Evolutionary conservation across 768 basidiomycete genomes (phyloP), one percentile per base, ranked within the genome.

Genomic region (Cystofilobasidium macerans): DNA sequence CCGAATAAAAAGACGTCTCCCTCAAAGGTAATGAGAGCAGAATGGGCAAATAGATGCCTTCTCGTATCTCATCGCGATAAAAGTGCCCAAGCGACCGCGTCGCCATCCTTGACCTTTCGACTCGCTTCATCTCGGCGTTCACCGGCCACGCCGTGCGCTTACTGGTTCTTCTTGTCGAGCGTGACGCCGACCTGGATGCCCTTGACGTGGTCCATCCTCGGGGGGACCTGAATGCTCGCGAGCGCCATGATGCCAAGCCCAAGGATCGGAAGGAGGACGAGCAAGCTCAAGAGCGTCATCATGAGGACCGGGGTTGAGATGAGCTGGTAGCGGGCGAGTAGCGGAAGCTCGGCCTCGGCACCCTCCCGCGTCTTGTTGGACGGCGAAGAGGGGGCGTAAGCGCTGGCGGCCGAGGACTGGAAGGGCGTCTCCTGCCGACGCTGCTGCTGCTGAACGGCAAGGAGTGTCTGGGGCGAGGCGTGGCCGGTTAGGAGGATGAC

Each of bases 391-490:
- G 85, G 70, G 88, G 86, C 71, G 72, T 88, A 86, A 87, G 70
- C 75, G 73, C 24, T 81, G 84, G 75, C 80, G 89, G 22, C 62
- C 76, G n/a, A 80, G 80, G 56, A 73, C 81, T 81, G 65, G 64
- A 73, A 43, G 74, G 68, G 56, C 80, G 90, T 79, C 81, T 80
- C 51, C 79, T 78, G 2, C 75, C 79, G 83, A n/a, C n/a, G n/a
- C 83, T 82, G 69, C 88, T 88, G 28, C 79, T 78, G 47, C 92
- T 87, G 83, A 81, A 69, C 78, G 84, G 3, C 87, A 87, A 3
- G 72, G 78, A 0, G 86, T 88, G 0, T 78, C 5, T 76, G 72
- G 16, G 69, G 63, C 51, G 80, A 81, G 69, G 77, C 76, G 69
- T 87, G 87, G 86, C 87, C 86, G 13, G 72, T 71, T 69, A 76